phyloP scores from a whole-genome alignment of 164 flowering plant genomes.

The Berberis vulgaris region DNA sequence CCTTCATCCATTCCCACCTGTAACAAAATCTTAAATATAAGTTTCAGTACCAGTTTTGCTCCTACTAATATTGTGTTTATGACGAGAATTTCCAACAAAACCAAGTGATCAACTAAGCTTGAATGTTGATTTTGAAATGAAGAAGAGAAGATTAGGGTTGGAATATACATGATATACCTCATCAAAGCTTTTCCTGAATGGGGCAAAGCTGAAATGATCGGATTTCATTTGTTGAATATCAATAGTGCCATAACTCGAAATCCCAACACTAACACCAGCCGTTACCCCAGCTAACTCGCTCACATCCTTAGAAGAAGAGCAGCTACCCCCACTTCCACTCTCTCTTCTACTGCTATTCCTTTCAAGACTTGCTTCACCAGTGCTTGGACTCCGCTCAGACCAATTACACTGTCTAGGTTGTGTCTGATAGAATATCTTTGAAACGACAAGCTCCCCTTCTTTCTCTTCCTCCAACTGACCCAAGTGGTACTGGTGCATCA shows the following conservation, averaged over 20 bases:
- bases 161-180: conserved; percentile 29
- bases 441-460: conserved; percentile 98
- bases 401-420: conserved; percentile 94
- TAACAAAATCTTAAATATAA: not conserved
- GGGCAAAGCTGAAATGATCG: conserved; percentile 53
- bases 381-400: conserved; percentile 31
- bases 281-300: conserved; percentile 26
- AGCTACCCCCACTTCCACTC: conserved; percentile 49
- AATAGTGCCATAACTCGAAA: conserved; percentile 38
- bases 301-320: conserved; percentile 46
- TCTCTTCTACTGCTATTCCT: conserved; percentile 32
- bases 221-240: conserved; percentile 73
- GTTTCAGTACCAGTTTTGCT: no score
- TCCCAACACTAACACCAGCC: conserved; percentile 12
- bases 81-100: no score
- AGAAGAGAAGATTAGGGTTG: not conserved
- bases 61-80: no score
- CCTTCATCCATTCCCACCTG: conserved; percentile 14
- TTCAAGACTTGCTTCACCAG: conserved; percentile 32
- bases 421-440: conserved; percentile 95
- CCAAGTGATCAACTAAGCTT: no score
- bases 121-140: no score
- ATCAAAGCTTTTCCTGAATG: conserved; percentile 34
- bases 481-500: conserved; percentile 97
- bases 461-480: conserved; percentile 94